These are phyloP conservation scores for Fusarium euwallaceae DNA, from an alignment of 2,329 filamentous ascomycete species.

Conservation along the genomic window DNA sequence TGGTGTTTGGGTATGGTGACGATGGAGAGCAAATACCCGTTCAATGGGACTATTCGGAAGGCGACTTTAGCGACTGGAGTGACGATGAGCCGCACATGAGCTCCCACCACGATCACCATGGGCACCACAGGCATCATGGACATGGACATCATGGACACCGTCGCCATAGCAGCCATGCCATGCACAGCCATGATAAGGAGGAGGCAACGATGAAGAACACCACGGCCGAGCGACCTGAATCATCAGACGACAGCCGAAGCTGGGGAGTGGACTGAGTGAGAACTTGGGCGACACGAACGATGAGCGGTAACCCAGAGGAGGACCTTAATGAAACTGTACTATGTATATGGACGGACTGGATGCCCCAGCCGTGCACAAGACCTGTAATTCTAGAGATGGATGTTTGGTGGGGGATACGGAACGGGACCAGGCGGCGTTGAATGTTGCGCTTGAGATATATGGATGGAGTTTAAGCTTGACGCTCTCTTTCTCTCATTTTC, in stretches of 20 bases:
- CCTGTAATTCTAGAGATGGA: constrained; percentile 19
- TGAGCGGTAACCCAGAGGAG: constrained; percentile 7
- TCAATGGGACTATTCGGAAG: constrained; percentile 73
- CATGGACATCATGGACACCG: constrained; percentile 22
- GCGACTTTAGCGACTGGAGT: constrained; percentile 66
- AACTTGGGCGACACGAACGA: background rate
- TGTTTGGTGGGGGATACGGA: constrained; percentile 23
- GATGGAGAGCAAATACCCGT: constrained; percentile 67
- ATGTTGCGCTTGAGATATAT: constrained; percentile 25
- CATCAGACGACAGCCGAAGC: constrained; percentile 44
- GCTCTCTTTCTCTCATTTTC: constrained; percentile 11
- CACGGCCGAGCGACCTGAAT: constrained; percentile 28
- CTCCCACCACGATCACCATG: constrained; percentile 22
- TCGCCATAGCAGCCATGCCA: constrained; percentile 2
- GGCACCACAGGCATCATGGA: constrained; percentile 22
- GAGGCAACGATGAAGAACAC: constrained; percentile 5
- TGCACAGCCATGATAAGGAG: background rate
- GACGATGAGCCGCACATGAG: constrained; percentile 62
- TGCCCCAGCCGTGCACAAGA: background rate
- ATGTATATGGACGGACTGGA: background rate
- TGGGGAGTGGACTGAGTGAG: constrained; percentile 43
- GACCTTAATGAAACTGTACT: constrained; percentile 4
- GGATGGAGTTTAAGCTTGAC: constrained; percentile 25
- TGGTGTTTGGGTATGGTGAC: constrained; percentile 67
- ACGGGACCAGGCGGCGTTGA: constrained; percentile 30